These are phyloP conservation scores for Phaeomoniella chlamydospora DNA, from an alignment of 2,329 filamentous ascomycete genomes.

Conservation along the genomic window DNA sequence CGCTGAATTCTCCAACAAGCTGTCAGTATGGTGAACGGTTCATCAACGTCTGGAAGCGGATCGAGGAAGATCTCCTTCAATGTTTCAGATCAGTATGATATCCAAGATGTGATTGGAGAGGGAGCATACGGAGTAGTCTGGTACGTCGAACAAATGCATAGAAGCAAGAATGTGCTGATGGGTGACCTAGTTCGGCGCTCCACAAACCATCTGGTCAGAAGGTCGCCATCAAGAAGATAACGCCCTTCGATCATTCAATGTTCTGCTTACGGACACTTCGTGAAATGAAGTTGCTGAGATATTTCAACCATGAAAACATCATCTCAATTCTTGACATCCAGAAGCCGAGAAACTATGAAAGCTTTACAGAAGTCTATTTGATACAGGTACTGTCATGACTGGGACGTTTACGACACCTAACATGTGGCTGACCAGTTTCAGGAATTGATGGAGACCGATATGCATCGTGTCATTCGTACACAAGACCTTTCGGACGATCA, in stretches of 20 bases:
- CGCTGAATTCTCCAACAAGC: too few relatives aligned
- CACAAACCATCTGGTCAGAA: constrained; percentile 98
- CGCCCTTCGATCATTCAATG: constrained; percentile 97
- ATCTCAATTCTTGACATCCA: constrained; percentile 99
- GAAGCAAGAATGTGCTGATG: too few relatives aligned
- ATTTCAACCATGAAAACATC: constrained; percentile 99
- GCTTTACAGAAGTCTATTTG: constrained; percentile 94
- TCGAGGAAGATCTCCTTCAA: constrained; percentile 98
- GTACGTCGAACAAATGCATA: constrained; percentile 38
- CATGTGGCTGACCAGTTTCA: constrained; percentile 21
- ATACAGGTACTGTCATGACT: constrained; percentile 57
- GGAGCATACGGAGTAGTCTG: constrained; percentile 97
- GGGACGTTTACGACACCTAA: neutral
- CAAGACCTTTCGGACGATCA: constrained; percentile 98
- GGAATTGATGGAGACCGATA: constrained; percentile 99
- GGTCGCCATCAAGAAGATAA: constrained; percentile 99
- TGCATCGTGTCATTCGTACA: constrained; percentile 97
- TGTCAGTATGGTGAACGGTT: constrained; percentile 32
- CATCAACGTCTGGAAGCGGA: constrained; percentile 39
- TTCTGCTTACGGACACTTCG: constrained; percentile 91
- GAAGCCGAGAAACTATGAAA: constrained; percentile 90
- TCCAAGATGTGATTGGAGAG: constrained; percentile 97
- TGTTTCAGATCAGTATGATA: constrained; percentile 98
- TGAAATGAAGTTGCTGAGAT: constrained; percentile 97
- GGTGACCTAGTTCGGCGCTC: constrained; percentile 72